Evolutionary conservation across 2,329 filamentous ascomycete species (phyloP), one percentile per base, ranked within the genome.

Genomic region (Incumbomyces delicatus): DNA sequence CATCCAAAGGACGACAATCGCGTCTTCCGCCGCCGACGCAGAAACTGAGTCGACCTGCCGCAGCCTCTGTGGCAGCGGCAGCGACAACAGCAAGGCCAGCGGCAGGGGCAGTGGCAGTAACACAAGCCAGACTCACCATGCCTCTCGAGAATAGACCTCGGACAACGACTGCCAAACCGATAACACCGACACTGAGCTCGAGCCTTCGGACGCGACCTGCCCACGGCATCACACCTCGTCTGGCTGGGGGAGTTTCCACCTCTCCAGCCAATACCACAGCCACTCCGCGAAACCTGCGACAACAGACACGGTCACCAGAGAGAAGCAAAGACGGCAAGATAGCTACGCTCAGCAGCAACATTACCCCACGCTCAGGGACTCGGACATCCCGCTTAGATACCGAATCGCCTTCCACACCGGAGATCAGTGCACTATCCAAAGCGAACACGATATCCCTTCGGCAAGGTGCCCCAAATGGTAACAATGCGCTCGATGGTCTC

Each of bases 291-390:
- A 33, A 45, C 50, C 31, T 52, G 50, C 20, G 50, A 51, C 20
- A 46, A 51, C 41, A 37, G 33, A 47, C 51, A 12, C 47, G 38
- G 16, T 54, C 53, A 3, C 54, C 53, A 5, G 48, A 48, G 4
- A 53, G 55, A 42, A 35, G 32, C 58, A 62, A 58, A 55, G 58
- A 50, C 78, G 83, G 42, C 74, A 78, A 50, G 60, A 71, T 53
- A 64, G 72, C 37, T 73, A 75, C 37, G 71, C 66, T 87, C 37
- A 78, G 65, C 63, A 75, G 68, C 62, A 88, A 86, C 62, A 70
- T 88, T 60, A 94, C 88, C 2, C 86, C 87, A 42, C 79, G 88
- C 54, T 87, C 87, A 7, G 83, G 83, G 7, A 72, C 80, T 41
- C 76, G 88, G 51, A 86, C 80, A 61, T 80, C 72, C 56, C 80